phyloP scores from a whole-genome alignment of 2,329 filamentous ascomycete genomes.

The Cyphellophora europaea region DNA sequence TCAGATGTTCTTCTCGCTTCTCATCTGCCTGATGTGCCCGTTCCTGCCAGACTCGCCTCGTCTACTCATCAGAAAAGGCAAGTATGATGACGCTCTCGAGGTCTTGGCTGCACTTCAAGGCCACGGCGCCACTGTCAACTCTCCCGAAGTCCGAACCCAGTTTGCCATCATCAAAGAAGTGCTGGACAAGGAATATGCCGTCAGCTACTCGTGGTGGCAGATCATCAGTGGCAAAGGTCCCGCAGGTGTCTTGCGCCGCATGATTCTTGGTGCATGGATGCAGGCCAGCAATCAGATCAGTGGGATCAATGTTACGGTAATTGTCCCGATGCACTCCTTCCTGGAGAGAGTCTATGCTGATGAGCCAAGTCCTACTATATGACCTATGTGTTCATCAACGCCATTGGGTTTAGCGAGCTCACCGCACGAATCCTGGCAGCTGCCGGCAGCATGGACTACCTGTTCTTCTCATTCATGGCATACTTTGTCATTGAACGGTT shows the following conservation, averaged over 20 bases:
- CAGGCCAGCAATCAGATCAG: conserved; percentile 28
- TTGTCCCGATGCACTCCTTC: background rate
- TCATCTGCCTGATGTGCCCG: conserved; percentile 34
- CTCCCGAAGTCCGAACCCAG: conserved; percentile 21
- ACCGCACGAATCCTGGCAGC: conserved; percentile 34
- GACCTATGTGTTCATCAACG: conserved; percentile 34
- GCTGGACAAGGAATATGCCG: conserved; percentile 35
- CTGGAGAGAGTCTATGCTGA: background rate
- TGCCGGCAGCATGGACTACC: conserved; percentile 38
- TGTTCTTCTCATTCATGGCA: conserved; percentile 32
- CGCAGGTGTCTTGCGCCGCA: conserved; percentile 31
- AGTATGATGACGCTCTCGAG: conserved; percentile 40
- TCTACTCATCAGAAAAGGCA: conserved; percentile 49
- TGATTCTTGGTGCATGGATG: conserved; percentile 36
- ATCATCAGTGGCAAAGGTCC: conserved; percentile 32
- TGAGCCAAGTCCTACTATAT: conserved; percentile 22
- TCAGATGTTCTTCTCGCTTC: conserved; percentile 46
- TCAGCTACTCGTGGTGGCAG: conserved; percentile 36
- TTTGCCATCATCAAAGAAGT: conserved; percentile 28
- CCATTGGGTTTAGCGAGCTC: conserved; percentile 27
- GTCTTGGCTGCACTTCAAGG: conserved; percentile 30
- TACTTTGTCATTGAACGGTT: conserved; percentile 41
- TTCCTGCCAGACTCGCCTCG: conserved; percentile 41
- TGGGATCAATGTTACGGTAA: conserved; percentile 21
- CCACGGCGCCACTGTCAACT: conserved; percentile 21